A percentile compares a stretch with the other conserved stretches of the same genome.
These are phyloP conservation scores for Rubia peregrina DNA, from an alignment of 305 asterid species.

Conservation along the genomic window DNA sequence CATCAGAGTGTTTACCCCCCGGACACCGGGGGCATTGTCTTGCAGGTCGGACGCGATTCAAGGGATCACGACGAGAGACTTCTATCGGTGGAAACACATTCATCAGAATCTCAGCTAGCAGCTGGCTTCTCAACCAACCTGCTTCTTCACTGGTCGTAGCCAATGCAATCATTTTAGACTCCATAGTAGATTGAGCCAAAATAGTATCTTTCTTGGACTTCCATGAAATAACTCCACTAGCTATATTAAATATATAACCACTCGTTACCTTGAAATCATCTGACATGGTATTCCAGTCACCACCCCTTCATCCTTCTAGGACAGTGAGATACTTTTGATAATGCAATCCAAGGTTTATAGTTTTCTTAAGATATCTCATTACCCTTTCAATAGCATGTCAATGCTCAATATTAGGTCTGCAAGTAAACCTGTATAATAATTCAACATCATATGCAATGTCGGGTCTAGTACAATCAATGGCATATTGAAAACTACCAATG, in stretches of 20 bases:
- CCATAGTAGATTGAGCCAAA: too few species aligned
- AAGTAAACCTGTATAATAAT: too few species aligned
- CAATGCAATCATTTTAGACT: neutral
- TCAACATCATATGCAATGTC: too few species aligned
- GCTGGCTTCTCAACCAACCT: neutral
- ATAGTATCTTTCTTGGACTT: neutral
- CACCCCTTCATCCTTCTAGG: neutral
- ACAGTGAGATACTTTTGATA: neutral
- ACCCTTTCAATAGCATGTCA: neutral
- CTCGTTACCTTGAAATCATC: too few species aligned
- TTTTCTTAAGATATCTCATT: neutral
- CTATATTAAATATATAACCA: neutral
- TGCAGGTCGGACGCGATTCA: too few species aligned
- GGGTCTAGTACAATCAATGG: too few species aligned
- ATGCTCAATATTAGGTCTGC: neutral
- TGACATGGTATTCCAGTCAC: neutral
- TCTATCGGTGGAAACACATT: too few species aligned
- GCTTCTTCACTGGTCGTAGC: neutral
- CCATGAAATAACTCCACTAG: neutral
- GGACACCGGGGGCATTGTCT: too few species aligned
- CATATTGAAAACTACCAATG: too few species aligned
- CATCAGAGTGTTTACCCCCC: too few species aligned
- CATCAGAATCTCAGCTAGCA: too few species aligned
- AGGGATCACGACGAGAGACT: too few species aligned
- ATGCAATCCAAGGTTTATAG: neutral